Evolutionary conservation across 768 basidiomycete genomes (phyloP), one percentile per base, ranked within the genome.

Genomic region (Phaeolepiota aurea): DNA sequence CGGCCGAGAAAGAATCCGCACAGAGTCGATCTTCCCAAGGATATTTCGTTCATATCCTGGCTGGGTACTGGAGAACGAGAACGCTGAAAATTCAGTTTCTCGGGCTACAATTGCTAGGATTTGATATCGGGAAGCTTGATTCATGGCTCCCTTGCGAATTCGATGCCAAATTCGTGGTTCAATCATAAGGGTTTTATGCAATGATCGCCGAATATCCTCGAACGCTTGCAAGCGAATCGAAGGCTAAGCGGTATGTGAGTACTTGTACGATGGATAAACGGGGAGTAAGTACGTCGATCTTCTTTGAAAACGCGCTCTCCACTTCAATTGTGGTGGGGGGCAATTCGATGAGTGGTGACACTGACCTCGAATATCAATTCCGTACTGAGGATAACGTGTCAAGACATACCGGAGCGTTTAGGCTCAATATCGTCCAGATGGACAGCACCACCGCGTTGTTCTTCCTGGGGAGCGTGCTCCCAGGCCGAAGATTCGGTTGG

Each of bases 241-340:
- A 20, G 31, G 21, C 44, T 44, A 15, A n/a, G 21, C 5, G 9
- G 21, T 4, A 9, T 30, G 22, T 19, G 15, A 4, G 13, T 38
- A 15, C 7, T 12, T 4, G 19, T 16, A 36, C 15, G 15, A 14
- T 19, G 5, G 22, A 28, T 3, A 34, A 28, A 30, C 15, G 25
- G 14, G 30, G 31, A 7, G 2, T 15, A 43, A 25, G 37, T 20
- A 74, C 71, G 1, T 64, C 59, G 11, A 74, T 53, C 43, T 73
- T 73, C 20, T 49, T 62, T 13, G 71, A 73, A 32, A 53, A 62
- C 5, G 53, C 49, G 12, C 45, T 53, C 21, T 75, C 70, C 0
- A 72, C 52, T 35, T 68, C 57, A 10, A 66, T 48, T 16, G 57
- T 32, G 3, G 63, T 45, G 5, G 63, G 58, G 4, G 57, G 54